Base-by-base conservation (phyloP, 2,329 filamentous ascomycete genomes). In the Paraconiothyrium brasiliense region DNA sequence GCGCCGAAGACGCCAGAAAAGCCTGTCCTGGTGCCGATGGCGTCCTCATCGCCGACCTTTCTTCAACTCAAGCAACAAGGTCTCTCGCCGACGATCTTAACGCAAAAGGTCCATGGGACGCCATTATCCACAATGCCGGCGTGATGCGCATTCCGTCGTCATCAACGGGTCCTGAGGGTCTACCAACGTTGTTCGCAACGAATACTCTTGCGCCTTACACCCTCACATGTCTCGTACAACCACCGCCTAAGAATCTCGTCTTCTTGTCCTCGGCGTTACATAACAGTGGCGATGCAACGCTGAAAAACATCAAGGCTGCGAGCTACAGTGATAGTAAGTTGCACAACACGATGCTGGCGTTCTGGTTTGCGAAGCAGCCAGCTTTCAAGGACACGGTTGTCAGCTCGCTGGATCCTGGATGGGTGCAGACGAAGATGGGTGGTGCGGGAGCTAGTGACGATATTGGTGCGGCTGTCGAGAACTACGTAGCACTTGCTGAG, bases 61-160 rank as follows among this genome's bases (percentile, higher is more conserved):
- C 82, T 27, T 84, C 78, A 47, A 76, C 86, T 41, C 68, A 81
- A 8, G 83, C 84, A 57, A 85, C 79, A 4, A 86, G 85, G 61
- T 71, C 73, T 1, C 78, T 89, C 2, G 86, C 86, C 1, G 70
- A 76, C 14, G 78, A 86, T 57, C 82, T 85, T 54, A 85, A 86
- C 71, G 74, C 76, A 34, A 72, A 79, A 0, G 84, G 83, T 0
- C 76, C 80, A 0, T 88, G 85, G 68, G 87, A 89, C 69, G 79
- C 81, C 22, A 78, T 89, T 16, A 79, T 89, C n/a, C 86, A 88
- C 77, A 89, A 88, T 62, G 86, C 86, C 0, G 86, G 85, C 22
- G 35, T 54, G 11, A 54, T 54, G 50, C 50, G 13, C 50, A 30
- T 54, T 20, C 20, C 2, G 65, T 86, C 30, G 83, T 82, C 59